A percentile compares a stretch with the other conserved stretches of the same genome.
These are phyloP conservation scores for Dendryphion nanum DNA, from an alignment of 2,329 filamentous ascomycete species.

Conservation along the genomic window DNA sequence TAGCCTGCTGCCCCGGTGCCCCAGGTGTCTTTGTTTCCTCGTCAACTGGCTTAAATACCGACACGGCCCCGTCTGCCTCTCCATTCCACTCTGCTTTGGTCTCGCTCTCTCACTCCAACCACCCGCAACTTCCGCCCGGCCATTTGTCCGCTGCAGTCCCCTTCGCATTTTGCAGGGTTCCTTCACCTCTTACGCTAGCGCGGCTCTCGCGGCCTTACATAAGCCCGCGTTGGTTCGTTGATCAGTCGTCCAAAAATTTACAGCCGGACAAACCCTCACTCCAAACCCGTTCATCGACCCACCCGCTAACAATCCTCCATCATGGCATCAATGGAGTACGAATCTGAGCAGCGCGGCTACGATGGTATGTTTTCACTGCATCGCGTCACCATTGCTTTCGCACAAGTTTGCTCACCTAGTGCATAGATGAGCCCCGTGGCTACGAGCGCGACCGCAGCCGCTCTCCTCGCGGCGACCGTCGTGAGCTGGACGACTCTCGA, in stretches of 20 bases:
- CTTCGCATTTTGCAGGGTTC: too few relatives aligned
- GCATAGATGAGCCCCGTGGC: slow-evolving; percentile 56
- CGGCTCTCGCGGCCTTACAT: slow-evolving; percentile 28
- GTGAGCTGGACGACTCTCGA: slow-evolving; percentile 54
- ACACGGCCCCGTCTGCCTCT: too few relatives aligned
- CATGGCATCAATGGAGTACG: slow-evolving; percentile 61
- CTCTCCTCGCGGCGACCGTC: slow-evolving; percentile 53
- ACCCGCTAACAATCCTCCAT: slow-evolving; percentile 15
- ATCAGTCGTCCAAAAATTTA: slow-evolving; percentile 29
- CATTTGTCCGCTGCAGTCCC: too few relatives aligned
- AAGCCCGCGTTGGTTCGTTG: slow-evolving; percentile 28
- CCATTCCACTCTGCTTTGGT: too few relatives aligned
- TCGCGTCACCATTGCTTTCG: slow-evolving; percentile 8
- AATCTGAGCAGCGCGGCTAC: slow-evolving; percentile 64
- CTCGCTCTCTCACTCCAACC: too few relatives aligned
- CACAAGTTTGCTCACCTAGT: slow-evolving; percentile 14
- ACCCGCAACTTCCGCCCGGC: too few relatives aligned
- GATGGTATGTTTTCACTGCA: slow-evolving; percentile 56
- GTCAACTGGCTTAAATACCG: too few relatives aligned
- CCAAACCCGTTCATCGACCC: slow-evolving; percentile 15
- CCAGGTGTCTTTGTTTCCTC: too few relatives aligned
- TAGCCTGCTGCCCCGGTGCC: too few relatives aligned
- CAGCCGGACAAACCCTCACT: slow-evolving; percentile 21
- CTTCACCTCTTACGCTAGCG: too few relatives aligned
- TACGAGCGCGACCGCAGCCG: slow-evolving; percentile 67